A percentile compares a stretch with the other conserved stretches of the same genome.
phyloP scores from a whole-genome alignment of 2,329 filamentous ascomycete genomes.

The Diaporthe sp. region DNA sequence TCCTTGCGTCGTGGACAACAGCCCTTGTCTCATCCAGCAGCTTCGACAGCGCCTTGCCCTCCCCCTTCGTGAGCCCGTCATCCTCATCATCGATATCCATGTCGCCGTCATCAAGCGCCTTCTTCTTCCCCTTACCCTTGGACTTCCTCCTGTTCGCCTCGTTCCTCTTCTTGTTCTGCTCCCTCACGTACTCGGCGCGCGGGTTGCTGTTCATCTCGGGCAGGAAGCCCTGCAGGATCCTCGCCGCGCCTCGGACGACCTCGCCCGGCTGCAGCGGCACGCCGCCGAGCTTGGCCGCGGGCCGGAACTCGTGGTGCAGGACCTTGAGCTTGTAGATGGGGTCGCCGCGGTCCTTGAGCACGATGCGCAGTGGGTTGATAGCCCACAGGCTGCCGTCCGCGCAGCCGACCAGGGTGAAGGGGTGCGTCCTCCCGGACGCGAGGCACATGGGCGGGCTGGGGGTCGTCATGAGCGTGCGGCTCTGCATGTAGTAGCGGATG shows the following conservation, averaged over 20 bases:
- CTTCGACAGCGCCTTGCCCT: conserved; percentile 44
- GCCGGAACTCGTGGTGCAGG: conserved; percentile 68
- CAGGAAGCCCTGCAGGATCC: conserved; percentile 67
- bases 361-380: conserved; percentile 60
- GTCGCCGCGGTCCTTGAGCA: conserved; percentile 58
- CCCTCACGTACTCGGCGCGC: conserved; percentile 54
- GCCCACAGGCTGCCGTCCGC: conserved; percentile 68
- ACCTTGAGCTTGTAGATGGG: conserved; percentile 58
- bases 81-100: conserved; percentile 45
- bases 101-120: conserved; percentile 47
- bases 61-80: conserved; percentile 44
- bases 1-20: conserved; percentile 73
- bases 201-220: conserved; percentile 65
- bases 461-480: conserved; percentile 65
- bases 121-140: conserved; percentile 51
- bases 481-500: conserved; percentile 65
- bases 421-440: conserved; percentile 64
- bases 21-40: conserved; percentile 47
- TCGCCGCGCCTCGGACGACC: conserved; percentile 60
- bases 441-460: conserved; percentile 66
- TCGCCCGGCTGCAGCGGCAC: neutral
- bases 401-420: conserved; percentile 67
- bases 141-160: conserved; percentile 51
- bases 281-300: conserved; percentile 45
- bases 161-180: conserved; percentile 53